Base-by-base conservation (phyloP, 768 basidiomycete species). In the Serendipita sp. region DNA sequence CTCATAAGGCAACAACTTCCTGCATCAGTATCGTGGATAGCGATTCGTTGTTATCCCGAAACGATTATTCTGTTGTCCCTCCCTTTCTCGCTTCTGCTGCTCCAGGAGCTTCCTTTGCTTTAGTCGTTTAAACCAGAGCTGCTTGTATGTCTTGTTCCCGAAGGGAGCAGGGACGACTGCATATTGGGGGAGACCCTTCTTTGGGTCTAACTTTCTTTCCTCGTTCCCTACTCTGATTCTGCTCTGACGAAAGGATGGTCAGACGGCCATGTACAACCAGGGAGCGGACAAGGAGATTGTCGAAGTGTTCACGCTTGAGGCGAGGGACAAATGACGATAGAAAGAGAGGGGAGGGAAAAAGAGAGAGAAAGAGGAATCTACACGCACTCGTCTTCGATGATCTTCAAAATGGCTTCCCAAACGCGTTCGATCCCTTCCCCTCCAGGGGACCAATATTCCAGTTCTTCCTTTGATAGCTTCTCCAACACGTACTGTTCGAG, bases 401-500 rank as follows among this genome's bases (percentile, higher is more conserved):
- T 78, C 66, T 74, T 80, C 65, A 80, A 77, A 18, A 91, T 76
- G 69, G 82, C 81, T 16, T 75, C 73, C 70, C 82, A 76, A 38
- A 90, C 77, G 28, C 77, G 70, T 66, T 87, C 85, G 15, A 86
- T 70, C 4, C 89, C 89, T 32, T 78, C 76, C 13, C 82, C 82
- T 34, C 75, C 70, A 7, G 71, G 63, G 23, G 68, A 69, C 89
- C 89, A 91, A 66, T 79, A 84, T 41, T 74, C 70, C 16, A 78
- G 76, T 71, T 91, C 89, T 56, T 80, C 76, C 3, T 75, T 72
- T 7, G 84, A 77, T 5, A 91, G 76, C 65, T 75, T 79, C 0
- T 78, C 76, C 65, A 91, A 76, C 2, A 91, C 89, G 67, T 85
- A 89, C n/a, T 66, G 35, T 32, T 76, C 74, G 1, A 82, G 80